Evolutionary conservation across 164 flowering plant species (phyloP).

Genomic region (Macadamia integrifolia): DNA sequence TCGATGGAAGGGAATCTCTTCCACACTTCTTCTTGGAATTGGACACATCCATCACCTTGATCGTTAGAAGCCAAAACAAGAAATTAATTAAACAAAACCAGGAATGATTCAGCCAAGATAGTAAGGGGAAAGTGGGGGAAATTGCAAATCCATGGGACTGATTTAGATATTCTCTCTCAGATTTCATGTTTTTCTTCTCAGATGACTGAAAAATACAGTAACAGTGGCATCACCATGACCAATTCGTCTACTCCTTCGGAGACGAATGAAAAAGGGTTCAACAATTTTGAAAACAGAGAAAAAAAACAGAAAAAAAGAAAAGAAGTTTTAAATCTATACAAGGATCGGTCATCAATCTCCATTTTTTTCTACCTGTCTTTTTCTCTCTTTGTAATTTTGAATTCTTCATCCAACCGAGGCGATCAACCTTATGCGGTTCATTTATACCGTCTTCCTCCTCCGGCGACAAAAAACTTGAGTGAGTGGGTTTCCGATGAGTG

Average conservation of each 20-base stretch:
- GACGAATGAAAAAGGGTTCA: conserved; percentile 6
- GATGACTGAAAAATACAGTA: not conserved
- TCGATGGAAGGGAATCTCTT: no score
- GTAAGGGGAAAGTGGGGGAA: no score
- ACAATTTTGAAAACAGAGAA: conserved; percentile 4
- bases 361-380: not conserved
- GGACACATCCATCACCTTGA: no score
- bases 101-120: no score
- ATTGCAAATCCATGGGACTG: no score
- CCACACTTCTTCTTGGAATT: no score
- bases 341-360: conserved; percentile 2
- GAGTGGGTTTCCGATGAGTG: not conserved
- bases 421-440: not conserved
- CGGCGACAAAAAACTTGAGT: conserved; percentile 9
- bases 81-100: no score
- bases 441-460: conserved; percentile 15
- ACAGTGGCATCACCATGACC: conserved; percentile 8
- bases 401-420: no score
- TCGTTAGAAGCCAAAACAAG: no score
- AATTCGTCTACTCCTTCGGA: conserved; percentile 21
- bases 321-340: conserved; percentile 15
- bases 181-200: not conserved
- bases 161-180: no score
- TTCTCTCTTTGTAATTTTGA: not conserved
- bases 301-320: not conserved